A percentile compares a stretch with the other conserved stretches of the same genome.
Conservation (phyloP, 2,329 filamentous ascomycete genomes). For the Paraphaeosphaeria sporulosa region DNA sequence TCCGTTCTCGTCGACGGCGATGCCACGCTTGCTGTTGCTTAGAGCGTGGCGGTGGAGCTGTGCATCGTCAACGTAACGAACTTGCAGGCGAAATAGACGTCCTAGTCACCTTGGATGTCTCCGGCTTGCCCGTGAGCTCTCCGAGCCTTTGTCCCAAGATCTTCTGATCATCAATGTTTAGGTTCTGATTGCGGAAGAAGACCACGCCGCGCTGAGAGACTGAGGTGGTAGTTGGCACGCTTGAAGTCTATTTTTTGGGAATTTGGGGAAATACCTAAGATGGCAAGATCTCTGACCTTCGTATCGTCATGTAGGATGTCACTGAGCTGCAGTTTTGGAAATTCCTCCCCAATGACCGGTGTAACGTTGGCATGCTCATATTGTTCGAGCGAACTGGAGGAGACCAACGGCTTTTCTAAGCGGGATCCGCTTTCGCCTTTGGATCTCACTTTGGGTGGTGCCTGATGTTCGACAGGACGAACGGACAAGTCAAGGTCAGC, state of each 20-base stretch:
- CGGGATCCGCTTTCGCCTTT: slow-evolving; percentile 1
- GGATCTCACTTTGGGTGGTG: not conserved
- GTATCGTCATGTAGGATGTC: slow-evolving; percentile 44
- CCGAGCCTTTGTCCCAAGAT: slow-evolving; percentile 64
- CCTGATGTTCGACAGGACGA: not conserved
- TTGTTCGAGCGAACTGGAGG: slow-evolving; percentile 50
- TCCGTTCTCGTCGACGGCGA: slow-evolving; percentile 54
- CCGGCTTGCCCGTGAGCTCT: slow-evolving; percentile 57
- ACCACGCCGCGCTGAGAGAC: slow-evolving; percentile 71
- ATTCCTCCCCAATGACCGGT: slow-evolving; percentile 58
- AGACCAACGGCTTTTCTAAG: slow-evolving; percentile 39
- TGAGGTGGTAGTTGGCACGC: not conserved
- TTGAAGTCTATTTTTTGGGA: not conserved
- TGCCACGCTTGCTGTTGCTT: slow-evolving; percentile 56
- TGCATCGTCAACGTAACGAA: slow-evolving; percentile 9
- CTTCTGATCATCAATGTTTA: slow-evolving; percentile 71
- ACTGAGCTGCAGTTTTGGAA: slow-evolving; percentile 40
- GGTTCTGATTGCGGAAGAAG: slow-evolving; percentile 69
- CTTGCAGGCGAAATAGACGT: not conserved
- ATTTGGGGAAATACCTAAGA: slow-evolving; percentile 53
- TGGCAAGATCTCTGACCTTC: slow-evolving; percentile 51
- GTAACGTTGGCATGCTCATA: slow-evolving; percentile 58
- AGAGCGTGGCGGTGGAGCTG: slow-evolving; percentile 58
- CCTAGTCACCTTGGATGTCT: slow-evolving; percentile 36
- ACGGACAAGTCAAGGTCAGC: slow-evolving; percentile 11